phyloP scores from a whole-genome alignment of 768 basidiomycete species.

The Leucosporidium scottii region DNA sequence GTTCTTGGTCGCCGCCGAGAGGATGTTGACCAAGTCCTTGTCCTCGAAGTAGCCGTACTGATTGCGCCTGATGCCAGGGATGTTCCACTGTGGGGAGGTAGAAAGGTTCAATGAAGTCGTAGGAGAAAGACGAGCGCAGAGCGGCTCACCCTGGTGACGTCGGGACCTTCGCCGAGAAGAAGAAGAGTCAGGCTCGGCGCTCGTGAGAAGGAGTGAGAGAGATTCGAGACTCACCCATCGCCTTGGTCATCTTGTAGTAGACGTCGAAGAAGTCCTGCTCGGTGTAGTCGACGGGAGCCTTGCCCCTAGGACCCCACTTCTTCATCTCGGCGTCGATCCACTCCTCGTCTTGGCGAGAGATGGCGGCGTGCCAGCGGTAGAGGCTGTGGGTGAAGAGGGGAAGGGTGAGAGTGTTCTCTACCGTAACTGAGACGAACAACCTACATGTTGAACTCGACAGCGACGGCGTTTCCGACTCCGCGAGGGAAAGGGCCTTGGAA shows the following conservation, averaged over 20 bases:
- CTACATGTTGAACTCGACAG: conserved; percentile 25
- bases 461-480: conserved; percentile 24
- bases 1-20: conserved; percentile 18
- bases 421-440: neutral
- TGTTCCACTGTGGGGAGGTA: neutral
- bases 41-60: neutral
- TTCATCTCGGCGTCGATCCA: conserved; percentile 40
- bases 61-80: neutral
- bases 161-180: too few species aligned
- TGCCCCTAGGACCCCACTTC: too few species aligned
- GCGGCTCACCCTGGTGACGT: too few species aligned
- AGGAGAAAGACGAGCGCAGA: too few species aligned
- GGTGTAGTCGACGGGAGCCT: neutral
- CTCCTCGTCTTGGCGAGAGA: conserved; percentile 39
- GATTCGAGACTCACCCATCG: neutral
- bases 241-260: neutral
- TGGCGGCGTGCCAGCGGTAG: conserved; percentile 43
- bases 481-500: conserved; percentile 5
- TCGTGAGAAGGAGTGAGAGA: too few species aligned
- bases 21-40: conserved; percentile 7
- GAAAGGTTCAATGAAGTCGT: too few species aligned
- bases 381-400: conserved; percentile 21
- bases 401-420: neutral
- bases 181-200: too few species aligned
- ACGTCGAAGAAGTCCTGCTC: neutral